A percentile compares a stretch with the other conserved stretches of the same genome.
Conservation (phyloP, 2,329 filamentous ascomycete species). For the Venturia asperata region DNA sequence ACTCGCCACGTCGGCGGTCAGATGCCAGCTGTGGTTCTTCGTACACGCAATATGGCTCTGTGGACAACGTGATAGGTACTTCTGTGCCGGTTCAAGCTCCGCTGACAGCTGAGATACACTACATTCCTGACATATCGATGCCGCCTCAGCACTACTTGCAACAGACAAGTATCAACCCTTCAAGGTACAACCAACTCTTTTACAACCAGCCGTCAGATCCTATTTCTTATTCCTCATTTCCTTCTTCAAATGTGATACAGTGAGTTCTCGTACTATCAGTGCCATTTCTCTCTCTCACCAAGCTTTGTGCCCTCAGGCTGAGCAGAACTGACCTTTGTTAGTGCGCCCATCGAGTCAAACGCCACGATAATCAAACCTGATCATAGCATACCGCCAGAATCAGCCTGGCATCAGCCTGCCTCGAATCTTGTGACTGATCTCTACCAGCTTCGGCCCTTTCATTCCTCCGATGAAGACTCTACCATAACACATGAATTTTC, state of each 20-base stretch:
- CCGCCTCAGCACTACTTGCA: neutral
- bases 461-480: neutral
- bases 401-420: constrained; percentile 1
- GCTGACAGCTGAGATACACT: neutral
- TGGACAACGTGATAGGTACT: neutral
- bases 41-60: neutral
- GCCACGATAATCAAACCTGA: constrained; percentile 1
- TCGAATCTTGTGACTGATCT: neutral
- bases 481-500: neutral
- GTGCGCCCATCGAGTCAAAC: neutral
- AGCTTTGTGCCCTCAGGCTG: constrained; percentile 1
- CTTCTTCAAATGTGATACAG: constrained; percentile 9
- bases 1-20: neutral
- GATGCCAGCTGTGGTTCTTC: constrained; percentile 1
- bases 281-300: constrained; percentile 9
- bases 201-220: constrained; percentile 1
- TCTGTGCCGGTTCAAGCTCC: neutral
- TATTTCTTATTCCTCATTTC: constrained; percentile 3
- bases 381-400: neutral
- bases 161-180: neutral
- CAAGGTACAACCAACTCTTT: constrained; percentile 17
- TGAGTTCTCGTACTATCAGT: constrained; percentile 15
- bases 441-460: neutral
- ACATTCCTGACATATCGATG: neutral
- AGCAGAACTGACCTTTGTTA: constrained; percentile 3